Percentiles rank a stretch among this genome's conserved stretches.
These are phyloP conservation scores for Colletotrichum godetiae DNA, from an alignment of 2,329 filamentous ascomycete species.

Conservation along the genomic window DNA sequence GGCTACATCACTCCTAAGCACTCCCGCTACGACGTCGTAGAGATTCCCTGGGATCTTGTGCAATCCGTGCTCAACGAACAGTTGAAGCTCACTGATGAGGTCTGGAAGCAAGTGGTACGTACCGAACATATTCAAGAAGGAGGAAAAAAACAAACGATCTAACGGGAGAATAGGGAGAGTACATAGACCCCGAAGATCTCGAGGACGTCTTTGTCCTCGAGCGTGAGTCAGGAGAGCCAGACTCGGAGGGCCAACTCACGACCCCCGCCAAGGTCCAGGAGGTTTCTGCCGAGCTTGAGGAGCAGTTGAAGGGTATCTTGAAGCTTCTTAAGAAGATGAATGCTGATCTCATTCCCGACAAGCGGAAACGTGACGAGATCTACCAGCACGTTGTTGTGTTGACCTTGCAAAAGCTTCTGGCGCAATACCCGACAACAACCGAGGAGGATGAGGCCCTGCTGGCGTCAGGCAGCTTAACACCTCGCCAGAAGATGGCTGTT, in stretches of 20 bases:
- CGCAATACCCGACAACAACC: conserved; percentile 56
- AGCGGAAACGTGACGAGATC: conserved; percentile 60
- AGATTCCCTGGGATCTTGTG: conserved; percentile 75
- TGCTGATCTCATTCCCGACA: conserved; percentile 57
- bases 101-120: conserved; percentile 57
- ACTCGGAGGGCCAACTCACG: conserved; percentile 58
- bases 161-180: conserved; percentile 45
- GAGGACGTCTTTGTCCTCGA: conserved; percentile 82
- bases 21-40: conserved; percentile 82
- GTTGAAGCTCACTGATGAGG: conserved; percentile 49
- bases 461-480: conserved; percentile 40
- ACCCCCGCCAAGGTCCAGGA: conserved; percentile 50
- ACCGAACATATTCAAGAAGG: conserved; percentile 37
- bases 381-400: conserved; percentile 52
- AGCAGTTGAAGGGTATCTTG: conserved; percentile 62
- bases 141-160: conserved; percentile 29
- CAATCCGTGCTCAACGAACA: conserved; percentile 54
- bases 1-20: conserved; percentile 88
- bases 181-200: conserved; percentile 72
- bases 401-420: conserved; percentile 50
- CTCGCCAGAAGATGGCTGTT: conserved; percentile 69
- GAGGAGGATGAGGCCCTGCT: conserved; percentile 54
- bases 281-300: conserved; percentile 62
- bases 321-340: conserved; percentile 60
- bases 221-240: conserved; percentile 62